Percentiles rank a stretch among this genome's conserved stretches.
phyloP scores from a whole-genome alignment of 148 eudicot genomes.

The Silene latifolia region DNA sequence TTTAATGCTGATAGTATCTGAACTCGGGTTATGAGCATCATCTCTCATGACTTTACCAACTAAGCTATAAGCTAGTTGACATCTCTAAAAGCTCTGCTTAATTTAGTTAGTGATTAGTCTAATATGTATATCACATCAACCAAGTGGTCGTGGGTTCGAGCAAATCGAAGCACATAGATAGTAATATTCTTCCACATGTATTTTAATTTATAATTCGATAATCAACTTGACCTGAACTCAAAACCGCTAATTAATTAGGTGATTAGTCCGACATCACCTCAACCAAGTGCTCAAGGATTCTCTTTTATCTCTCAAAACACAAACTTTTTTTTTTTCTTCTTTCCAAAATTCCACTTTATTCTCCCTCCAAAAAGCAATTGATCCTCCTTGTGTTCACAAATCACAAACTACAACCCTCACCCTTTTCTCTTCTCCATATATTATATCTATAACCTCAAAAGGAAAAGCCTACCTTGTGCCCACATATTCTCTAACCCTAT shows the following conservation, averaged over 20 bases:
- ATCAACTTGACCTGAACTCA: not conserved
- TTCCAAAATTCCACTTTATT: slow-evolving; percentile 64
- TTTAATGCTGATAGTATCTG: no score
- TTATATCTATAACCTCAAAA: slow-evolving; percentile 28
- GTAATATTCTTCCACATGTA: not conserved
- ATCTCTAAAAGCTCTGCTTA: no score
- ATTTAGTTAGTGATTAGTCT: no score
- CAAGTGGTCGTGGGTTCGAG: not conserved
- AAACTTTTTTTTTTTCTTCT: slow-evolving; percentile 22
- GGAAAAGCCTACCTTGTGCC: slow-evolving; percentile 28
- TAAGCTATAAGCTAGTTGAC: no score
- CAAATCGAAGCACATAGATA: not conserved
- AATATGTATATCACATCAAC: no score
- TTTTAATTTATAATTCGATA: not conserved
- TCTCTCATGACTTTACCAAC: no score
- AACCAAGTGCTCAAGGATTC: slow-evolving; percentile 7
- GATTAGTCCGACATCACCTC: not conserved
- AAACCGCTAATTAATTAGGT: not conserved
- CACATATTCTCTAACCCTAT: slow-evolving; percentile 17
- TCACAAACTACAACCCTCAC: slow-evolving; percentile 52
- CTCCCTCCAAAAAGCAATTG: slow-evolving; percentile 61
- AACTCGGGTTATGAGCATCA: no score
- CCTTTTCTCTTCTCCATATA: slow-evolving; percentile 26
- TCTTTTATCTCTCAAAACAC: slow-evolving; percentile 23
- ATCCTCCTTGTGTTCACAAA: slow-evolving; percentile 87